A percentile compares a stretch with the other conserved stretches of the same genome.
Conservation (phyloP, 345 rosid species). For the Eucalyptus albens region DNA sequence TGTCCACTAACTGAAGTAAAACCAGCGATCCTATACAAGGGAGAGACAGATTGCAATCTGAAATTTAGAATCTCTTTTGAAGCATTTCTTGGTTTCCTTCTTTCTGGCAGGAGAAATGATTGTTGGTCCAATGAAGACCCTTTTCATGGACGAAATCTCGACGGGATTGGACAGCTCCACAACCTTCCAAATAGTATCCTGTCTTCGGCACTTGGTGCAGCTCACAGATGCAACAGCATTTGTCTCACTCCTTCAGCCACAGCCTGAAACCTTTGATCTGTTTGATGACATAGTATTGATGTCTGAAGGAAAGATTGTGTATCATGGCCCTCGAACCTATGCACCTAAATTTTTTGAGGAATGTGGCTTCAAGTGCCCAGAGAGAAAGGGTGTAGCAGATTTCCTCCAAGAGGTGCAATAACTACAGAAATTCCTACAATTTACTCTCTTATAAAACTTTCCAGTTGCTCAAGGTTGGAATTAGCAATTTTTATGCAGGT, state of each 20-base stretch:
- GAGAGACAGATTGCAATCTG: not conserved
- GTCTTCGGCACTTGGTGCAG: constrained; percentile 53
- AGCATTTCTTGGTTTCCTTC: not conserved
- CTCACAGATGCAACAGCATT: constrained; percentile 41
- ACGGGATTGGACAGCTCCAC: constrained; percentile 73
- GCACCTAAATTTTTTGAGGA: constrained; percentile 30
- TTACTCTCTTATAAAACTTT: not conserved
- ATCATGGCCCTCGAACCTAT: constrained; percentile 34
- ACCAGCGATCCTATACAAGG: not conserved
- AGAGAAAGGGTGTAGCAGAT: constrained; percentile 51
- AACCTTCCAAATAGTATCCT: constrained; percentile 43
- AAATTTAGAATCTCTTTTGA: not conserved
- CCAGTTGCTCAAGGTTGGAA: not conserved
- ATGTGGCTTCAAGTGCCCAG: constrained; percentile 56
- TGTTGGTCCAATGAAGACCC: constrained; percentile 49
- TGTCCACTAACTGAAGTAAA: not conserved
- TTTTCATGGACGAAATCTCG: constrained; percentile 72
- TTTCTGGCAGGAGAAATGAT: constrained; percentile 49
- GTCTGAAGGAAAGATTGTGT: constrained; percentile 53
- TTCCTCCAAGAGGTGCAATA: constrained; percentile 46
- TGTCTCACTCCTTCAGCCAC: constrained; percentile 62
- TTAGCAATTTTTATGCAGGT: constrained; percentile 16
- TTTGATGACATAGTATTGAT: constrained; percentile 51
- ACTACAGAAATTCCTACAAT: not conserved
- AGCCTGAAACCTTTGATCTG: constrained; percentile 51